phyloP scores from a whole-genome alignment of 805 yeast genomes.

The Blastobotrys mokoenaii region DNA sequence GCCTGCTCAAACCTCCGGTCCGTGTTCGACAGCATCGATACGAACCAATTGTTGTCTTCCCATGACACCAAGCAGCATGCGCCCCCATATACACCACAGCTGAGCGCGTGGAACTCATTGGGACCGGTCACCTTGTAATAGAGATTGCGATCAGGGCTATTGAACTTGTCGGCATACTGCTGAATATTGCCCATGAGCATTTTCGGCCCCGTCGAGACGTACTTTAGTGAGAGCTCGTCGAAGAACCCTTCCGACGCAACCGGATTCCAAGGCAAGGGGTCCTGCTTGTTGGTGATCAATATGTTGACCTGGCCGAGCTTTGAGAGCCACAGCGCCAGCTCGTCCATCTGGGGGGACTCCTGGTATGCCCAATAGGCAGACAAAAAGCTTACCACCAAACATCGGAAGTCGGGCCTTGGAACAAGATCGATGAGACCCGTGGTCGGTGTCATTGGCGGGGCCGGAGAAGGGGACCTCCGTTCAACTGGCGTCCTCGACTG shows the following conservation, averaged over 20 bases:
- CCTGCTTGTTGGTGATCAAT: background rate
- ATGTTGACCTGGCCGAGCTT: background rate
- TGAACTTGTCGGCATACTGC: background rate
- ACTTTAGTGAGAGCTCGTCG: background rate
- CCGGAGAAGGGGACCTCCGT: too few species aligned
- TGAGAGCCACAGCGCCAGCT: background rate
- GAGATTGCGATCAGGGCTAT: background rate
- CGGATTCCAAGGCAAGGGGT: background rate
- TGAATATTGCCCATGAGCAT: background rate
- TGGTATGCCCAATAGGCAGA: background rate
- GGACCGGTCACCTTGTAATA: background rate
- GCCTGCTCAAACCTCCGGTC: background rate
- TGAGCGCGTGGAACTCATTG: background rate
- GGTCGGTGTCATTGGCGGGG: too few species aligned
- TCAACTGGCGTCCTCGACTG: too few species aligned
- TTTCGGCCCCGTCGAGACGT: background rate
- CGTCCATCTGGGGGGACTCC: background rate
- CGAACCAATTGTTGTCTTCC: background rate
- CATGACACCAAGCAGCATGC: background rate
- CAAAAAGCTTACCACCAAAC: background rate
- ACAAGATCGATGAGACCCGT: background rate
- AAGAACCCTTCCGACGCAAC: background rate
- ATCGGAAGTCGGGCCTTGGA: background rate
- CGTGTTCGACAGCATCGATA: background rate
- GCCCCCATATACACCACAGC: background rate